Evolutionary conservation across 2,329 filamentous ascomycete species (phyloP).

Genomic region (Ampelomyces quisqualis): DNA sequence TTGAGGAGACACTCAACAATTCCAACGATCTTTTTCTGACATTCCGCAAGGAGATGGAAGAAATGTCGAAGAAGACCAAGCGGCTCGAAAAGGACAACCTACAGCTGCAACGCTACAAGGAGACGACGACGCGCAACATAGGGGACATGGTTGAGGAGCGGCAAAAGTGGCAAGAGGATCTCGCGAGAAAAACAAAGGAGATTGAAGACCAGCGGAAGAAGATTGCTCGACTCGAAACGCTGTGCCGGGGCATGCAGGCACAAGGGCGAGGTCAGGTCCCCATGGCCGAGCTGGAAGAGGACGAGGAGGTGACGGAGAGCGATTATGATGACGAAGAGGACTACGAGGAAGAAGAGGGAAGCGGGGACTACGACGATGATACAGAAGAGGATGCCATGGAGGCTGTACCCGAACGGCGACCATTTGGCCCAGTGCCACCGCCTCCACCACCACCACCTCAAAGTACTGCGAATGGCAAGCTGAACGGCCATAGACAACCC

Average conservation of each 20-base stretch:
- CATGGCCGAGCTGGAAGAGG: slow-evolving; percentile 54
- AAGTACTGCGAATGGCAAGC: slow-evolving; percentile 32
- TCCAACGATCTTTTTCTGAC: slow-evolving; percentile 97
- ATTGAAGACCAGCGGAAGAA: slow-evolving; percentile 79
- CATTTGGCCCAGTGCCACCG: slow-evolving; percentile 42
- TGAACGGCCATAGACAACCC: slow-evolving; percentile 42
- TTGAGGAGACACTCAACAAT: slow-evolving; percentile 97
- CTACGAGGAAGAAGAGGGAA: slow-evolving; percentile 44
- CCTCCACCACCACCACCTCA: slow-evolving; percentile 41
- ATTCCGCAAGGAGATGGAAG: slow-evolving; percentile 98
- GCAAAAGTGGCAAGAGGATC: slow-evolving; percentile 69
- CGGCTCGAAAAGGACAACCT: slow-evolving; percentile 95
- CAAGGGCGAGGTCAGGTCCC: slow-evolving; percentile 76
- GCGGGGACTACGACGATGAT: slow-evolving; percentile 57
- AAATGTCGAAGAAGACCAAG: slow-evolving; percentile 99
- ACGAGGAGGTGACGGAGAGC: slow-evolving; percentile 55
- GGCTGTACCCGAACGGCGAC: slow-evolving; percentile 34
- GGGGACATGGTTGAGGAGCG: slow-evolving; percentile 96
- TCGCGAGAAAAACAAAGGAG: slow-evolving; percentile 71
- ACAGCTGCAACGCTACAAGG: slow-evolving; percentile 85
- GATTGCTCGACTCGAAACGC: slow-evolving; percentile 87
- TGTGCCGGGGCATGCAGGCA: slow-evolving; percentile 95
- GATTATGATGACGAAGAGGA: slow-evolving; percentile 47
- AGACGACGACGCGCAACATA: slow-evolving; percentile 90
- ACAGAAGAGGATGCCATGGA: slow-evolving; percentile 57